Evolutionary conservation across 2,329 filamentous ascomycete species (phyloP).

Genomic region (Exophiala oligosperma): DNA sequence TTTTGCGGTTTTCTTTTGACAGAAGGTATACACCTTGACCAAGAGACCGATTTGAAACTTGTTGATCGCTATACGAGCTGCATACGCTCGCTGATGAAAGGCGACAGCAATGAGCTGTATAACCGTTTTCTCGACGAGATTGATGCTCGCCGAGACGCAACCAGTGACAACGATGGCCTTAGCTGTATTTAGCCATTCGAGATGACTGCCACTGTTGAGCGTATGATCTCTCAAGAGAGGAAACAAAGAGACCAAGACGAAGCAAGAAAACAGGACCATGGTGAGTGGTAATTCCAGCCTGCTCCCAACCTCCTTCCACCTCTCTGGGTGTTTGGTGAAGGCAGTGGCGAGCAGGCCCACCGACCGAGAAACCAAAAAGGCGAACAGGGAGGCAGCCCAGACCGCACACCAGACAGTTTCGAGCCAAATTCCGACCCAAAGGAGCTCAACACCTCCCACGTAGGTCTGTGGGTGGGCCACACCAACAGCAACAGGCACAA

Average conservation of each 20-base stretch:
- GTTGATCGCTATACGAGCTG: slow-evolving; percentile 86
- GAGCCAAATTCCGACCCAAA: slow-evolving; percentile 96
- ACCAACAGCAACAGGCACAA: too few relatives aligned
- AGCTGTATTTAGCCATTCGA: slow-evolving; percentile 71
- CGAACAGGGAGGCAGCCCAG: slow-evolving; percentile 71
- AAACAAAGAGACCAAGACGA: too few relatives aligned
- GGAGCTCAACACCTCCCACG: slow-evolving; percentile 71
- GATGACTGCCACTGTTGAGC: slow-evolving; percentile 53
- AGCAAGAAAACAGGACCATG: too few relatives aligned
- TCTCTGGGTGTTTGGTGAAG: slow-evolving; percentile 78
- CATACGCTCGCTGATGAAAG: slow-evolving; percentile 88
- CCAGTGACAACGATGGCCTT: slow-evolving; percentile 84
- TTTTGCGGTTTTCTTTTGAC: slow-evolving; percentile 63
- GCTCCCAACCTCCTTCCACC: too few relatives aligned
- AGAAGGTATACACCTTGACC: slow-evolving; percentile 65
- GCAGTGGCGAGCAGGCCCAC: slow-evolving; percentile 68
- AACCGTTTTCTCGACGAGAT: slow-evolving; percentile 87
- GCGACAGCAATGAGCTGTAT: slow-evolving; percentile 93
- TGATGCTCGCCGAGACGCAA: slow-evolving; percentile 77
- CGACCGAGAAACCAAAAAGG: slow-evolving; percentile 63
- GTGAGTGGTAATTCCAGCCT: too few relatives aligned
- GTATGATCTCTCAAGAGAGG: slow-evolving; percentile 55
- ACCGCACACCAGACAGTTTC: slow-evolving; percentile 90
- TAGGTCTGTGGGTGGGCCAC: slow-evolving; percentile 44
- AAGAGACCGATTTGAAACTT: slow-evolving; percentile 79